phyloP scores from a whole-genome alignment of 371 early-diverging fungal species.

The Rhizopus microsporus region DNA sequence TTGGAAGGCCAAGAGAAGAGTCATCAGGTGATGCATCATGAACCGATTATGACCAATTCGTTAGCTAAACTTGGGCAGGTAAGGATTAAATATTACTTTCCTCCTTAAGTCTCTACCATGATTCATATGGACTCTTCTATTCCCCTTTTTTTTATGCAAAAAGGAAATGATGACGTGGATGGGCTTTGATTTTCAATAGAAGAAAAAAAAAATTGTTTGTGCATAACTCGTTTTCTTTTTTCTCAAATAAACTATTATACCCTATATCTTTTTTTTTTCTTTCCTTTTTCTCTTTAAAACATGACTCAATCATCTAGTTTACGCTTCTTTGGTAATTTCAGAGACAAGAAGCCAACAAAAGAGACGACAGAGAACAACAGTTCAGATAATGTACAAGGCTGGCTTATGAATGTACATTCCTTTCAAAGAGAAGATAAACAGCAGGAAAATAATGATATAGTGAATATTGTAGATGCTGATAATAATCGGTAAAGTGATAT shows the following conservation, averaged over 20 bases:
- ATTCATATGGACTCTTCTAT: too few species aligned
- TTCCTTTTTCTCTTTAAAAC: background rate
- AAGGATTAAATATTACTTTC: slow-evolving; percentile 7
- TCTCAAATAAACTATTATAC: background rate
- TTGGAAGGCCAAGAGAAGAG: slow-evolving; percentile 16
- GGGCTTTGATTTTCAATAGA: too few species aligned
- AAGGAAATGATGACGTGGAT: too few species aligned
- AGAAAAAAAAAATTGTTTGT: background rate
- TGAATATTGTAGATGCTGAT: slow-evolving; percentile 27
- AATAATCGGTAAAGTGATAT: slow-evolving; percentile 21
- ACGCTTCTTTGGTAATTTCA: slow-evolving; percentile 21
- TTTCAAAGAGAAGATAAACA: slow-evolving; percentile 7
- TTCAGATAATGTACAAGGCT: slow-evolving; percentile 30
- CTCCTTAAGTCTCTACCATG: background rate
- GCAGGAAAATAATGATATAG: slow-evolving; percentile 1
- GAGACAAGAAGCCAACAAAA: slow-evolving; percentile 3
- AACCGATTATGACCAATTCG: slow-evolving; percentile 25
- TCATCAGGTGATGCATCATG: slow-evolving; percentile 9
- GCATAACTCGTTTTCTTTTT: background rate
- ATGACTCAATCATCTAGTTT: slow-evolving; percentile 26
- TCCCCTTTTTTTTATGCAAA: too few species aligned
- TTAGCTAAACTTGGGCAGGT: slow-evolving; percentile 30
- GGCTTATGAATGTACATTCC: slow-evolving; percentile 26
- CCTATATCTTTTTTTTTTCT: background rate
- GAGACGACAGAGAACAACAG: slow-evolving; percentile 3